Evolutionary conservation across 2,329 filamentous ascomycete species (phyloP).

Genomic region (Botrytis aclada): DNA sequence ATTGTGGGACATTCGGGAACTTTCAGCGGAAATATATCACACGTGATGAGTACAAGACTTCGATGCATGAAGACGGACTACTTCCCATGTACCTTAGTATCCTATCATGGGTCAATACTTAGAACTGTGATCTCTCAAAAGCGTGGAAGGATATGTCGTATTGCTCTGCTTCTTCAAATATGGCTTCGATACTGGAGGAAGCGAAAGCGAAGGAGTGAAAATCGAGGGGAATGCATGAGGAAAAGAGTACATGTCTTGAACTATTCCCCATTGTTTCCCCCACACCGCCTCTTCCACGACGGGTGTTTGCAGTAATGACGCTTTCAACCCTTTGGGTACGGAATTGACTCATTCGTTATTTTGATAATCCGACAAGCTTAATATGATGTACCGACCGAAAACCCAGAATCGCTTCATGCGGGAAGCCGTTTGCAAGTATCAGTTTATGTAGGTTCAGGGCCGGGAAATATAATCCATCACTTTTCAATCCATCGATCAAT

Average conservation of each 20-base stretch:
- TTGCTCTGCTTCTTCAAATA: neutral
- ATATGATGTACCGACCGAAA: conserved; percentile 9
- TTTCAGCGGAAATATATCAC: conserved; percentile 16
- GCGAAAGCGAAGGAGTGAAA: neutral
- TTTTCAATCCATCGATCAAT: neutral
- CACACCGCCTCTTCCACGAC: conserved; percentile 14
- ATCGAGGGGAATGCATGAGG: neutral
- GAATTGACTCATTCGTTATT: neutral
- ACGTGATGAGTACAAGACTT: conserved; percentile 2
- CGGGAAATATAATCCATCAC: conserved; percentile 12
- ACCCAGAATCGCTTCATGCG: neutral
- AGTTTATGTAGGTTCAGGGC: neutral
- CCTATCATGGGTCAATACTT: neutral
- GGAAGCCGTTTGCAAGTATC: conserved; percentile 6
- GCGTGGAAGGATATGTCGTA: neutral
- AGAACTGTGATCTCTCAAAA: neutral
- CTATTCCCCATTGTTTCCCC: neutral
- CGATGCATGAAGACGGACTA: neutral
- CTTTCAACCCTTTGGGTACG: neutral
- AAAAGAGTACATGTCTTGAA: neutral
- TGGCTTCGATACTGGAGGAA: neutral
- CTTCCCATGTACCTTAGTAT: neutral
- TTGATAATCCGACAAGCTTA: conserved; percentile 13
- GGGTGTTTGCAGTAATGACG: conserved; percentile 5
- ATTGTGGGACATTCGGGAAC: conserved; percentile 13